Percentiles rank a stretch among this genome's conserved stretches.
Evolutionary conservation across 768 basidiomycete species (phyloP).

Genomic region (Pleurotus tuber-regium): DNA sequence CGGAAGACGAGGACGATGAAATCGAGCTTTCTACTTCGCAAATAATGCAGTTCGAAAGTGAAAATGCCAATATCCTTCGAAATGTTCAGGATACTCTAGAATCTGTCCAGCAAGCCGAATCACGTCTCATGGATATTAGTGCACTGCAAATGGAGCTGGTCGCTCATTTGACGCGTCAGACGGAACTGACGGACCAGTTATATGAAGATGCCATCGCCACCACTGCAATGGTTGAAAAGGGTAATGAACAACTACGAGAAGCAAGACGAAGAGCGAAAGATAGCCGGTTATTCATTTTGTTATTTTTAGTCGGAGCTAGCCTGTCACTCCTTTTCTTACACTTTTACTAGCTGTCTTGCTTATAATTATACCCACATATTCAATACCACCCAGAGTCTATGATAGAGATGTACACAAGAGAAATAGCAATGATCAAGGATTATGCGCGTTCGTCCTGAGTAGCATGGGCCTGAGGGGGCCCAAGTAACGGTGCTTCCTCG

Average conservation of each 20-base stretch:
- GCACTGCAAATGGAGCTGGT: slow-evolving; percentile 91
- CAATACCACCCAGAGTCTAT: slow-evolving; percentile 13
- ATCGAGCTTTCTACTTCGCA: slow-evolving; percentile 82
- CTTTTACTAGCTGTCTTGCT: slow-evolving; percentile 57
- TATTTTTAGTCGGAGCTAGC: slow-evolving; percentile 92
- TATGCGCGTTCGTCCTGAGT: not conserved
- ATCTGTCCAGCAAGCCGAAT: slow-evolving; percentile 90
- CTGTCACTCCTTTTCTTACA: slow-evolving; percentile 91
- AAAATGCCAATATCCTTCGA: slow-evolving; percentile 85
- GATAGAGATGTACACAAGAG: not conserved
- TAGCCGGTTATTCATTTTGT: slow-evolving; percentile 81
- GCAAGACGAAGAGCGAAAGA: slow-evolving; percentile 86
- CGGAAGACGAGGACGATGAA: slow-evolving; percentile 74
- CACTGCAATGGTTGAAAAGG: slow-evolving; percentile 81
- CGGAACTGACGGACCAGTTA: slow-evolving; percentile 88
- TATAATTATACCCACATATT: slow-evolving; percentile 12
- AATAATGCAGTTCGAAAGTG: slow-evolving; percentile 89
- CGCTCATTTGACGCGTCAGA: slow-evolving; percentile 82
- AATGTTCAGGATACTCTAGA: slow-evolving; percentile 84
- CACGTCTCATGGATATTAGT: slow-evolving; percentile 89
- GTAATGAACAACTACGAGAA: slow-evolving; percentile 87
- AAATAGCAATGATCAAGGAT: slow-evolving; percentile 9
- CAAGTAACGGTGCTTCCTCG: slow-evolving; percentile 60
- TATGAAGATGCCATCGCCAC: slow-evolving; percentile 94
- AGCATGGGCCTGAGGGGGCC: too few relatives aligned